Evolutionary conservation across 2,329 filamentous ascomycete species (phyloP).

Genomic region (Neophaeococcomyces aloes): DNA sequence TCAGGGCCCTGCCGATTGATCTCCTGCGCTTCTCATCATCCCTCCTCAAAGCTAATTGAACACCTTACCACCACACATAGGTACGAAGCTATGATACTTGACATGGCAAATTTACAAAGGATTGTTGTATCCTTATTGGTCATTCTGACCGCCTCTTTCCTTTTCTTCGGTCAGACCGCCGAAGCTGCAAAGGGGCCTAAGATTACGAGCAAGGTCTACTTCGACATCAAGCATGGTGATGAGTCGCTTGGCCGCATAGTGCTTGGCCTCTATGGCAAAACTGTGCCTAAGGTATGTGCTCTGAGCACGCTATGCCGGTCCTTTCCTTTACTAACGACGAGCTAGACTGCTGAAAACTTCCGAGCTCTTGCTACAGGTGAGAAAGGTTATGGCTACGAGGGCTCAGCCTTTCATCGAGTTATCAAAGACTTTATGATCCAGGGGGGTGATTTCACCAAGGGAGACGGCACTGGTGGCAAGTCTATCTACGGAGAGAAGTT

Average conservation of each 20-base stretch:
- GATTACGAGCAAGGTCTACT: slow-evolving; percentile 76
- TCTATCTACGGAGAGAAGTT: slow-evolving; percentile 59
- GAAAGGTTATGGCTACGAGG: slow-evolving; percentile 58
- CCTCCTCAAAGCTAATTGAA: background rate
- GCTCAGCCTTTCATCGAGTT: slow-evolving; percentile 58
- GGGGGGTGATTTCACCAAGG: slow-evolving; percentile 57
- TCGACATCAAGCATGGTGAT: slow-evolving; percentile 55
- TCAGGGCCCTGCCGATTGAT: background rate
- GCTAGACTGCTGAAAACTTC: slow-evolving; percentile 57
- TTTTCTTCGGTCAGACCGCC: slow-evolving; percentile 64
- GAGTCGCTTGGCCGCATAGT: slow-evolving; percentile 51
- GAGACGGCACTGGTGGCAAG: slow-evolving; percentile 56
- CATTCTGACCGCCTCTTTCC: slow-evolving; percentile 62
- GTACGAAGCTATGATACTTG: slow-evolving; percentile 25
- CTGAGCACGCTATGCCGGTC: background rate
- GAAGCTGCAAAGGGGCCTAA: slow-evolving; percentile 77
- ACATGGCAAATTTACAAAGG: slow-evolving; percentile 66
- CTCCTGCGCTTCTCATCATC: background rate
- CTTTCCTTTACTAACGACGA: slow-evolving; percentile 4
- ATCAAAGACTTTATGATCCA: slow-evolving; percentile 64
- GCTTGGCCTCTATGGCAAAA: slow-evolving; percentile 57
- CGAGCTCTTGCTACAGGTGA: slow-evolving; percentile 55
- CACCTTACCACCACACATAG: slow-evolving; percentile 9
- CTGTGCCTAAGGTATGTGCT: slow-evolving; percentile 48
- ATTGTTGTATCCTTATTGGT: slow-evolving; percentile 62